These are phyloP conservation scores for Candida insectorum DNA, from an alignment of 805 yeast species.

Conservation along the genomic window DNA sequence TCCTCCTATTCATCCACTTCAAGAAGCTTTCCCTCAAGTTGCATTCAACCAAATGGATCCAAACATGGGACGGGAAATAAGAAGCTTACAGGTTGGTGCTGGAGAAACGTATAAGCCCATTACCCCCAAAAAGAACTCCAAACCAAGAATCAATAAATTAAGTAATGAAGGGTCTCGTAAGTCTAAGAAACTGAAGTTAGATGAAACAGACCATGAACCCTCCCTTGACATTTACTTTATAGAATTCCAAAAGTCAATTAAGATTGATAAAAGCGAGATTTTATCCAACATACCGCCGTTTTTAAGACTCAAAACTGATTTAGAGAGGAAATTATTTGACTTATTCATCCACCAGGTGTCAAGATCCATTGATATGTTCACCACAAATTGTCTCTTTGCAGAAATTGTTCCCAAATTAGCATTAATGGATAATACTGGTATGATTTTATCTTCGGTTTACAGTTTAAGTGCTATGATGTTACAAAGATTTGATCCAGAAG, in stretches of 20 bases:
- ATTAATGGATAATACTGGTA: slow-evolving; percentile 34
- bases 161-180: slow-evolving; percentile 10
- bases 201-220: slow-evolving; percentile 4
- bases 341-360: slow-evolving; percentile 28
- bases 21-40: no score
- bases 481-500: slow-evolving; percentile 26
- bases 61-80: neutral
- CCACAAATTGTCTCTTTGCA: slow-evolving; percentile 25
- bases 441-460: slow-evolving; percentile 35
- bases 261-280: neutral
- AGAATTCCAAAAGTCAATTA: slow-evolving; percentile 6
- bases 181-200: neutral
- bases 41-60: neutral
- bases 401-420: slow-evolving; percentile 34
- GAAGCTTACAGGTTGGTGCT: slow-evolving; percentile 1
- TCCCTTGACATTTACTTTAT: slow-evolving; percentile 6
- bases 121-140: slow-evolving; percentile 32
- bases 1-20: no score
- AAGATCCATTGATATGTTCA: slow-evolving; percentile 28
- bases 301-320: slow-evolving; percentile 14
- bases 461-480: slow-evolving; percentile 35
- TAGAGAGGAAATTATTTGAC: slow-evolving; percentile 31
- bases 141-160: slow-evolving; percentile 36
- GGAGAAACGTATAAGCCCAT: slow-evolving; percentile 27
- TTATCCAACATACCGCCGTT: slow-evolving; percentile 9